Evolutionary conservation across 2,329 filamentous ascomycete genomes (phyloP).

Genomic region (Tolypocladium paradoxum): DNA sequence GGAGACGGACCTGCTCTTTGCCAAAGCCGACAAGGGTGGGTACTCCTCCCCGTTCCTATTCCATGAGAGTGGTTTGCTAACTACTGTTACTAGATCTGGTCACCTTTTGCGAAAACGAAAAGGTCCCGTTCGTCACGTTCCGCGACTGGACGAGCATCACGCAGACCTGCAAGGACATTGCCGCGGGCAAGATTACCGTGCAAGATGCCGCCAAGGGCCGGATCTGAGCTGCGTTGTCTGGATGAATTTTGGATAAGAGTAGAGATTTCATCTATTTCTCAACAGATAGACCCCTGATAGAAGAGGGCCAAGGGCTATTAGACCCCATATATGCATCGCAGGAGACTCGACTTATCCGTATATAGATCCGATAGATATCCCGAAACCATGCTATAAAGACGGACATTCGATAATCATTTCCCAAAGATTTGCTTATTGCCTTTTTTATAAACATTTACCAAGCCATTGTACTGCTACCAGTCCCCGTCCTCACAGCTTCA

Average conservation of each 20-base stretch:
- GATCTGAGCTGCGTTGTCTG: conserved; percentile 11
- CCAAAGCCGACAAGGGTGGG: conserved; percentile 82
- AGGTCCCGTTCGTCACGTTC: conserved; percentile 81
- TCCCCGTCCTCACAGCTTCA: too few relatives aligned
- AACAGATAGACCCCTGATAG: background rate
- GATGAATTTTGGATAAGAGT: background rate
- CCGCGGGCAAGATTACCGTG: conserved; percentile 59
- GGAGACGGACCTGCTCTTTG: conserved; percentile 88
- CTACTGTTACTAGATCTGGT: conserved; percentile 55
- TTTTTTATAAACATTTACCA: too few relatives aligned
- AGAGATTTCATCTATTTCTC: background rate
- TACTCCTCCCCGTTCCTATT: too few relatives aligned
- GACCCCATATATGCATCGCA: background rate
- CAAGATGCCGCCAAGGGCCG: conserved; percentile 54
- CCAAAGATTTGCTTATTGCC: too few relatives aligned
- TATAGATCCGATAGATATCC: conserved; percentile 3
- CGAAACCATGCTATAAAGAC: background rate
- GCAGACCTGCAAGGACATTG: conserved; percentile 64
- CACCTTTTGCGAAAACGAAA: conserved; percentile 72
- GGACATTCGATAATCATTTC: too few relatives aligned
- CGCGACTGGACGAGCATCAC: conserved; percentile 74
- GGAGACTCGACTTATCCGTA: conserved; percentile 1
- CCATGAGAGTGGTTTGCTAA: conserved; percentile 6
- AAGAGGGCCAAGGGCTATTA: background rate
- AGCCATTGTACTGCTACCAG: too few relatives aligned